Percentiles rank a stretch among this genome's conserved stretches.
phyloP scores from a whole-genome alignment of 2,329 filamentous ascomycete species.

The Onygenales sp. region DNA sequence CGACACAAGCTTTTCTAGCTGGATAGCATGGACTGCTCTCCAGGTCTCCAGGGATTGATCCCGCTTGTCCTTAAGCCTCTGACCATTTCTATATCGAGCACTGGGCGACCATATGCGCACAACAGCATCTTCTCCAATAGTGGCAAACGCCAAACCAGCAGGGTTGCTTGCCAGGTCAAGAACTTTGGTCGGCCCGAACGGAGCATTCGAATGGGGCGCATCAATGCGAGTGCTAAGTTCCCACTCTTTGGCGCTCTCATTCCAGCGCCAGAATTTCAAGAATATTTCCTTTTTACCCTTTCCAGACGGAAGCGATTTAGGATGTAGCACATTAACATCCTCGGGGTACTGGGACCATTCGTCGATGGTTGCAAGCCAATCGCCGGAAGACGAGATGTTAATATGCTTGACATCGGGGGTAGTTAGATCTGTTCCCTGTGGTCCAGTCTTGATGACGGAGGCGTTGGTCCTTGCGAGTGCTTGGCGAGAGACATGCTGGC shows the following conservation, averaged over 20 bases:
- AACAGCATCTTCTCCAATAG: conserved; percentile 69
- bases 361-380: conserved; percentile 86
- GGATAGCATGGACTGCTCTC: conserved; percentile 54
- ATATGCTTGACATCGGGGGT: conserved; percentile 72
- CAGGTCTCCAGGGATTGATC: conserved; percentile 60
- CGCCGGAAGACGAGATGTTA: conserved; percentile 67
- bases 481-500: conserved; percentile 73
- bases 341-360: conserved; percentile 70
- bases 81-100: conserved; percentile 57
- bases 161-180: conserved; percentile 67
- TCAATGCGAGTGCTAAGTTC: conserved; percentile 76
- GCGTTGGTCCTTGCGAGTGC: conserved; percentile 80
- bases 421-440: conserved; percentile 59
- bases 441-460: conserved; percentile 68
- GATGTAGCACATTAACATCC: conserved; percentile 54
- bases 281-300: conserved; percentile 54
- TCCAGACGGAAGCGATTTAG: conserved; percentile 13
- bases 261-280: conserved; percentile 83
- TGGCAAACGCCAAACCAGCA: conserved; percentile 63
- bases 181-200: conserved; percentile 46
- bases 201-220: conserved; percentile 59
- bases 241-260: conserved; percentile 47
- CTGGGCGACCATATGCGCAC: conserved; percentile 76
- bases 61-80: conserved; percentile 34
- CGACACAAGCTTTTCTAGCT: conserved; percentile 31